phyloP scores from a whole-genome alignment of 169 alveolate genomes.

The Cyclospora cayetanensis region DNA sequence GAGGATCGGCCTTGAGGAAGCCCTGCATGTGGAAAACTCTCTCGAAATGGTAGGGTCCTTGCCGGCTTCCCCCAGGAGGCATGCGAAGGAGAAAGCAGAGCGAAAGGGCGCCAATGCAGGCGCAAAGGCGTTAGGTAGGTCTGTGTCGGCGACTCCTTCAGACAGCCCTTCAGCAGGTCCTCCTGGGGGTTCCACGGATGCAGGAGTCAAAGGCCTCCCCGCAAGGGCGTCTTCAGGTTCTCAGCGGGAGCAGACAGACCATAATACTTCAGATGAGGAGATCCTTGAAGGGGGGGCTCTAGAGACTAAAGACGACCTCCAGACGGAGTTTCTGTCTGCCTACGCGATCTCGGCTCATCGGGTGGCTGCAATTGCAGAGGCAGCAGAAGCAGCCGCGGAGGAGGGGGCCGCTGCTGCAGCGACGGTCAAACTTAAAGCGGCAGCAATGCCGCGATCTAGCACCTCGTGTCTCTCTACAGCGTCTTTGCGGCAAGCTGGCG shows the following conservation, averaged over 20 bases:
- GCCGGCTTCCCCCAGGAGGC: neutral
- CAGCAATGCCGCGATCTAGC: neutral
- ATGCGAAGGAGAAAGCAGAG: neutral
- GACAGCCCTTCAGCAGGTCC: neutral
- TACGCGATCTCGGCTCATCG: neutral
- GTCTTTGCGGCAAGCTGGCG: too few relatives aligned
- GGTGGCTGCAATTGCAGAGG: slow-evolving; percentile 24
- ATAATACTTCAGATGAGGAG: too few relatives aligned
- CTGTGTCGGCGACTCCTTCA: neutral
- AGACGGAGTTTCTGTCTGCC: slow-evolving; percentile 32
- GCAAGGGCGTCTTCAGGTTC: neutral
- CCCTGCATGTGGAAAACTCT: neutral
- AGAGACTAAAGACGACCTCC: neutral
- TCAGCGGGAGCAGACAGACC: neutral
- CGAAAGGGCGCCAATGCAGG: neutral
- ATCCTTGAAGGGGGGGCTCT: neutral
- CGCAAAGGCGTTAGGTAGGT: neutral
- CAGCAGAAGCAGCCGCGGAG: slow-evolving; percentile 34
- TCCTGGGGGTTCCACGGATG: neutral
- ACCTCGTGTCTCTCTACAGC: neutral
- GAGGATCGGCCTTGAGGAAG: neutral
- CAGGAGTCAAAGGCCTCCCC: neutral
- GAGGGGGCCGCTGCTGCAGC: neutral
- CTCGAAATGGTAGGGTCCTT: neutral
- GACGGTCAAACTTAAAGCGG: neutral